phyloP scores from a whole-genome alignment of 2,329 filamentous ascomycete genomes.

The Sporothrix variecibatus region DNA sequence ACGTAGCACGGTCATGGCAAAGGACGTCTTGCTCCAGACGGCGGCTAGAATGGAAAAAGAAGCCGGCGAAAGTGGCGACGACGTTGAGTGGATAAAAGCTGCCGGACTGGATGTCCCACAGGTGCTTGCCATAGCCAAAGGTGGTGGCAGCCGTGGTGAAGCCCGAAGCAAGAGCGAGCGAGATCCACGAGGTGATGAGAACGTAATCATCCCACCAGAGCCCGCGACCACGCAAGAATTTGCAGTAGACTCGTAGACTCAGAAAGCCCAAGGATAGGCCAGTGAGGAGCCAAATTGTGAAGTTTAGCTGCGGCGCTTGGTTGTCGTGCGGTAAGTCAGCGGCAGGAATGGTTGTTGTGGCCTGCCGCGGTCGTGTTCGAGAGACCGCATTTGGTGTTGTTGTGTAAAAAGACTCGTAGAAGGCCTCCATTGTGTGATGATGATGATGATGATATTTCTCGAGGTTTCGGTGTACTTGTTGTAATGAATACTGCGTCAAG shows the following conservation, averaged over 20 bases:
- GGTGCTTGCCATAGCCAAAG: constrained; percentile 33
- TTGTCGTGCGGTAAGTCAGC: constrained; percentile 28
- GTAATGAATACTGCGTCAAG: not conserved
- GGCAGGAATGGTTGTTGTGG: not conserved
- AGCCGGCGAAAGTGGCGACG: constrained; percentile 32
- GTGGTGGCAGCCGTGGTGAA: constrained; percentile 29
- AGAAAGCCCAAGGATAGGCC: constrained; percentile 32
- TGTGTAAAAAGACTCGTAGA: not conserved
- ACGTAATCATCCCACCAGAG: constrained; percentile 38
- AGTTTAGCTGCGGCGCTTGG: constrained; percentile 32
- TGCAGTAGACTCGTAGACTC: constrained; percentile 36
- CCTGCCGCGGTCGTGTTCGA: not conserved
- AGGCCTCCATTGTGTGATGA: not conserved
- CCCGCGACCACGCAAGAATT: constrained; percentile 33
- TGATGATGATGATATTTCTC: not conserved
- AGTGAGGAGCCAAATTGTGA: constrained; percentile 32
- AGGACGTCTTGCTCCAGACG: constrained; percentile 43
- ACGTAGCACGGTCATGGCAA: constrained; percentile 42
- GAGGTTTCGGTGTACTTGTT: not conserved
- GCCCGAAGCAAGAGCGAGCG: constrained; percentile 28
- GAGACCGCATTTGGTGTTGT: not conserved
- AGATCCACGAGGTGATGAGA: constrained; percentile 34
- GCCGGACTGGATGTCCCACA: constrained; percentile 30
- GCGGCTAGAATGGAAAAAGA: constrained; percentile 38
- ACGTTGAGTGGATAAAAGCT: constrained; percentile 30